These are phyloP conservation scores for Dendrobium officinale DNA, from an alignment of 106 monocot species.

Conservation along the genomic window DNA sequence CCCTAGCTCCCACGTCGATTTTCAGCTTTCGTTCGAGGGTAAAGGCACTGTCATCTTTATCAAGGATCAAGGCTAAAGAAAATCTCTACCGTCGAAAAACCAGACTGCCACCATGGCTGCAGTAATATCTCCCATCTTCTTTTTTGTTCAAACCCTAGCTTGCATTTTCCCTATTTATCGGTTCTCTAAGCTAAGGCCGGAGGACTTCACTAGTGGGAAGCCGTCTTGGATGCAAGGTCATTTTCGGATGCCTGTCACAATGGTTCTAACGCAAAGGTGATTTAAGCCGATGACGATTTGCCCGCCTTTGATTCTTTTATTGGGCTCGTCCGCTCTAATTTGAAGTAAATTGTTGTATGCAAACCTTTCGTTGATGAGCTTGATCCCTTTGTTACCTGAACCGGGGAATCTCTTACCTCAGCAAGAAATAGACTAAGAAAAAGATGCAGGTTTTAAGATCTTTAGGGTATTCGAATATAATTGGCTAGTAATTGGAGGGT, in stretches of 20 bases:
- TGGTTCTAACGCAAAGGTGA: background rate
- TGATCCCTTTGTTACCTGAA: background rate
- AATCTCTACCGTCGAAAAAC: too few species aligned
- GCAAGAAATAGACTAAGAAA: background rate
- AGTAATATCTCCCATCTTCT: too few species aligned
- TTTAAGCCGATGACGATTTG: background rate
- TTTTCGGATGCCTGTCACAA: background rate
- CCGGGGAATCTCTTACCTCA: background rate
- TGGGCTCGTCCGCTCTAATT: background rate
- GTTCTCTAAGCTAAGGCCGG: too few species aligned
- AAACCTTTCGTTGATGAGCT: background rate
- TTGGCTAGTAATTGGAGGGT: background rate
- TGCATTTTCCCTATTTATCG: too few species aligned
- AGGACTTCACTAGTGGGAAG: too few species aligned
- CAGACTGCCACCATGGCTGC: too few species aligned
- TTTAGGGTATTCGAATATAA: background rate
- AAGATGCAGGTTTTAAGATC: background rate
- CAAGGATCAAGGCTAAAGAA: too few species aligned
- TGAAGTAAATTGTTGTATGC: background rate
- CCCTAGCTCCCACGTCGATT: too few species aligned
- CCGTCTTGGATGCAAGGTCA: background rate
- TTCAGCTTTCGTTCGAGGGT: too few species aligned
- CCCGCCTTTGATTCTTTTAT: background rate
- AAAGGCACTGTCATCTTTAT: too few species aligned
- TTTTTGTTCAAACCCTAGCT: too few species aligned